Base-by-base conservation (phyloP, 1,284 basidiomycete species). In the Rhodotorula sp. region DNA sequence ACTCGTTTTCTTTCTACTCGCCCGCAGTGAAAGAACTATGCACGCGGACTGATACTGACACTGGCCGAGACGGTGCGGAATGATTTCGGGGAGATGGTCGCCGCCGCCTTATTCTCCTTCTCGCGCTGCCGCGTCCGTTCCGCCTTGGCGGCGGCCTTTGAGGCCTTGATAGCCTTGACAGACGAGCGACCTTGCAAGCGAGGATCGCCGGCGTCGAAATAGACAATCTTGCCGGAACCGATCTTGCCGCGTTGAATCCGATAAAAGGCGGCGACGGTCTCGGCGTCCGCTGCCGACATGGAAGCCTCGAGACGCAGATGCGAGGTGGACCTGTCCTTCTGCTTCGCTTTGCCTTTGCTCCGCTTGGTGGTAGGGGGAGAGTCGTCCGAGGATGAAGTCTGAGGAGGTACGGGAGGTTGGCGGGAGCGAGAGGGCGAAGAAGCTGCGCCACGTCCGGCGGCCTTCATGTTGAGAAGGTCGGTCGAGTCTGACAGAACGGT, bases 51-150 rank as follows among this genome's bases (percentile, higher is more conserved):
- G 39, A 43, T 14, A 43, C 39, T 43, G 39, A 43, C 39, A 43
- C 39, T 67, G 16, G 60, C 60, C 47, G 48, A 62, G 5, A 67
- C 66, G 18, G 66, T 67, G 20, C 56, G 29, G 31, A 67, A 67
- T 5, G 66, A 62, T 14, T 26, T 39, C 18, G 66, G 66, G 8
- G 59, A 62, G 5, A 29, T 7, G 57, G 31, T 21, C 31, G 4
- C 52, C 31, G 4, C 52, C n/a, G 12, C 54, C 12, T 48, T n/a
- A 46, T 51, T 57, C 47, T 51, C 60, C 47, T 62, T 58, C 54
- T 47, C 34, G 39, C 39, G 39, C 10, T 43, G 12, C 10, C 10
- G 39, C 39, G 8, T 43, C 39, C 12, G 39, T 14, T 43, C 39
- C 39, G 39, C 39, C 39, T 43, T 43, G 10, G 39, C 39, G 10